Evolutionary conservation across 768 basidiomycete genomes (phyloP).

Genomic region (Termitomyces titanicus): DNA sequence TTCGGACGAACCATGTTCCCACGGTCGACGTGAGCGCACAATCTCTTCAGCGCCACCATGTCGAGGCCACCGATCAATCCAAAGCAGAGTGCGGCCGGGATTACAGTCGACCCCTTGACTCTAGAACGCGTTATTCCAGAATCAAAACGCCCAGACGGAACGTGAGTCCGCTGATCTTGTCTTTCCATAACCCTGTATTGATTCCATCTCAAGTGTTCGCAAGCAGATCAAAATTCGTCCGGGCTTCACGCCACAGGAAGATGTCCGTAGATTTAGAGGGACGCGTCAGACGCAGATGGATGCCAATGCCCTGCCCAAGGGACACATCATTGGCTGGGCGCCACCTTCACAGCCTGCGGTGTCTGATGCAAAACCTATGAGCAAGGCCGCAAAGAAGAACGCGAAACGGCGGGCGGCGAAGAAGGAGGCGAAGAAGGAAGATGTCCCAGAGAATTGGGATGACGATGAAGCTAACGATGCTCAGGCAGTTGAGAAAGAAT

Average conservation of each 20-base stretch:
- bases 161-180: constrained; percentile 46
- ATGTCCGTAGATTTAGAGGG: constrained; percentile 82
- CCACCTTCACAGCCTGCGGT: constrained; percentile 49
- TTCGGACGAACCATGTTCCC: constrained; percentile 7
- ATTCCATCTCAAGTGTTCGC: constrained; percentile 52
- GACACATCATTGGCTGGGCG: constrained; percentile 81
- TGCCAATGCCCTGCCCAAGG: constrained; percentile 58
- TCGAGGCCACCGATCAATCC: constrained; percentile 76
- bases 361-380: constrained; percentile 42
- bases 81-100: constrained; percentile 68
- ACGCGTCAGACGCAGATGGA: constrained; percentile 75
- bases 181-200: constrained; percentile 9
- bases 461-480: constrained; percentile 55
- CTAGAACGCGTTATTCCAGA: constrained; percentile 88
- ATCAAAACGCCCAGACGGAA: constrained; percentile 78
- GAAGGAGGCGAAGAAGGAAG: constrained; percentile 42
- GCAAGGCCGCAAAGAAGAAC: constrained; percentile 81
- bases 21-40: constrained; percentile 10
- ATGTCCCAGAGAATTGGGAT: constrained; percentile 80
- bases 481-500: constrained; percentile 4
- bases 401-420: constrained; percentile 77
- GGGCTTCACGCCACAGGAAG: constrained; percentile 93
- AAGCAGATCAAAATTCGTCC: constrained; percentile 89
- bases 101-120: constrained; percentile 80
- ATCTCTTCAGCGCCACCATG: constrained; percentile 39